A percentile compares a stretch with the other conserved stretches of the same genome.
These are phyloP conservation scores for Dipteronia dyeriana DNA, from an alignment of 345 rosid genomes.

Conservation along the genomic window DNA sequence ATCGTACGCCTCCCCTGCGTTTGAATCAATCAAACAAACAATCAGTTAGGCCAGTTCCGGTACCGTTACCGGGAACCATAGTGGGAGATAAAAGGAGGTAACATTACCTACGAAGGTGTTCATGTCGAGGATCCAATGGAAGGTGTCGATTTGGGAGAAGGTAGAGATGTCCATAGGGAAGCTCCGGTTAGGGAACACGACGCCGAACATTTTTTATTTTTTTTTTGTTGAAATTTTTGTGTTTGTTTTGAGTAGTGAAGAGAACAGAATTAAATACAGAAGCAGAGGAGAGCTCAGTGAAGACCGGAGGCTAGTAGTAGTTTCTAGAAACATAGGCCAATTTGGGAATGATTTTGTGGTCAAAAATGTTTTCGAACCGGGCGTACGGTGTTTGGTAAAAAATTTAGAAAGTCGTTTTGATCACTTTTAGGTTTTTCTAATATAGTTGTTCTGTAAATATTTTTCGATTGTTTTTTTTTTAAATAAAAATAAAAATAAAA, in stretches of 20 bases:
- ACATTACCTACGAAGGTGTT: conserved; percentile 80
- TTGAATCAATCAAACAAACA: neutral
- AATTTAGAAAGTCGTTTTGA: no score
- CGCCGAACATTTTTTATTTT: conserved; percentile 67
- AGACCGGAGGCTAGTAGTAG: neutral
- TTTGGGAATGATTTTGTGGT: no score
- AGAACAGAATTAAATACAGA: no score
- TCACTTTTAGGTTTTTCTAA: no score
- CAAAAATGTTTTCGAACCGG: no score
- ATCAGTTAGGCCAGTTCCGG: neutral
- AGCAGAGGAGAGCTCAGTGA: neutral
- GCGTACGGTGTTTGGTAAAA: no score
- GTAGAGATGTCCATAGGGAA: conserved; percentile 91
- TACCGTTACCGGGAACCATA: neutral
- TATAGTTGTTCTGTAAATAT: no score
- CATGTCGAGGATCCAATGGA: conserved; percentile 98
- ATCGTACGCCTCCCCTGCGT: conserved; percentile 80
- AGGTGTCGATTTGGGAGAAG: conserved; percentile 85
- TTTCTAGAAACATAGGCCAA: no score
- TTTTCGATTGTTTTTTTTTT: no score
- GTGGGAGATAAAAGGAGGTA: neutral
- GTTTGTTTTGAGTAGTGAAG: neutral
- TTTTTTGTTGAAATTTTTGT: neutral
- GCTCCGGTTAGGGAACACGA: conserved; percentile 93
- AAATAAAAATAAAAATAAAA: no score